Conservation (phyloP, 805 yeast genomes). For the Spathaspora sp. region DNA sequence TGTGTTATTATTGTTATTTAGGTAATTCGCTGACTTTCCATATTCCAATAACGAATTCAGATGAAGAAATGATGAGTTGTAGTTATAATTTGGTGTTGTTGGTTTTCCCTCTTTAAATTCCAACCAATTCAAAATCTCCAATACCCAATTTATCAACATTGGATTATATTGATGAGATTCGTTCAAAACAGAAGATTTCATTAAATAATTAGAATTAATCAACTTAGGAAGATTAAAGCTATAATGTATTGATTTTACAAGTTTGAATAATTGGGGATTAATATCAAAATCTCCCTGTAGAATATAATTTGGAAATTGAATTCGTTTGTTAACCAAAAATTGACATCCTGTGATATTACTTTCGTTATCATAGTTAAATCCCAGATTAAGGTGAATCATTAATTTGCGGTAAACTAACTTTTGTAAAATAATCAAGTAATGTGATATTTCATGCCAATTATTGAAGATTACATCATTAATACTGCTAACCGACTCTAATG, state of each 20-base stretch:
- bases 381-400: constrained; percentile 17
- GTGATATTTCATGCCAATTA: constrained; percentile 48
- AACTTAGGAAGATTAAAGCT: constrained; percentile 45
- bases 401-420: constrained; percentile 36
- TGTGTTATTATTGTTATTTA: constrained; percentile 16
- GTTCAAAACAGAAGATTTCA: constrained; percentile 19
- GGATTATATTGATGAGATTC: constrained; percentile 22
- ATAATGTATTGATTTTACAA: constrained; percentile 36
- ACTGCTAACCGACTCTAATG: constrained; percentile 30
- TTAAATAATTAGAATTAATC: constrained; percentile 36
- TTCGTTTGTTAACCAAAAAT: constrained; percentile 27
- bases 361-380: constrained; percentile 6
- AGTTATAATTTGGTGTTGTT: constrained; percentile 5
- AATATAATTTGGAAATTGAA: constrained; percentile 33
- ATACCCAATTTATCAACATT: constrained; percentile 47
- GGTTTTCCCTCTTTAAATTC: constrained; percentile 48
- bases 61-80: constrained; percentile 10
- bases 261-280: constrained; percentile 27
- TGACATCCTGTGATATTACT: constrained; percentile 11
- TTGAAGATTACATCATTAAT: constrained; percentile 41
- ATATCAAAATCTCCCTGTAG: constrained; percentile 46
- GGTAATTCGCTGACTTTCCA: background rate
- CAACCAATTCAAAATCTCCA: constrained; percentile 51
- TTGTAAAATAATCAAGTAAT: constrained; percentile 37
- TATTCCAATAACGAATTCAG: constrained; percentile 6